Evolutionary conservation across 345 rosid genomes (phyloP), one percentile per base, ranked within the genome.

Genomic region (Cardamine occulta): DNA sequence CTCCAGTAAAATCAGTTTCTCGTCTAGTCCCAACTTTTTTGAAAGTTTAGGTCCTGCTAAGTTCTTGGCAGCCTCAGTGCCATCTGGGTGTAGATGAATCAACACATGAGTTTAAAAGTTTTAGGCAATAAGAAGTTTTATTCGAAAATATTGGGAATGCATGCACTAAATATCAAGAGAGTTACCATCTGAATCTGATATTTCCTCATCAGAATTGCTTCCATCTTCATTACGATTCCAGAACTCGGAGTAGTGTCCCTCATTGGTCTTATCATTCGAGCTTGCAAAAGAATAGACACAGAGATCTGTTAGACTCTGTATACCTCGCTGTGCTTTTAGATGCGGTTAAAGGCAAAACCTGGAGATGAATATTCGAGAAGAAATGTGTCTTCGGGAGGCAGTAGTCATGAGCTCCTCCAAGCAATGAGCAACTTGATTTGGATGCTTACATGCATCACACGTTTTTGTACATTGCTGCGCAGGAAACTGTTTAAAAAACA

Each of bases 361-460:
- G 86, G 77, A 80, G 26, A 88, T 81, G 77, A 87, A 51, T 78
- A 90, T 66, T 67, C 61, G 84, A 68, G 90, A 75, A 79, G 85
- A 83, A 32, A 77, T 79, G 77, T 73, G 84, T 88, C 90, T 88
- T 68, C 83, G 92, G 57, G 69, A 82, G 40, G 80, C 24, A 52
- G 87, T 68, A 39, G 72, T 66, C 73, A 59, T 74, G 45, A 95
- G 91, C 79, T 86, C 93, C 84, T 86, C 89, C 85, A 95, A 82
- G 77, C 79, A 65, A 73, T 76, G 85, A 62, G 87, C 64, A 35
- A 92, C 84, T 65, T 82, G 81, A 62, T 80, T 84, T 66, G 99
- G 96, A 80, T 86, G 80, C 85, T 87, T 87, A 87, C 97, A 95
- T 64, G 88, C 93, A 84, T 92, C 99, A 76, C 97, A 92, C 35